These are phyloP conservation scores for Litchi chinensis DNA, from an alignment of 345 rosid genomes.

Conservation along the genomic window DNA sequence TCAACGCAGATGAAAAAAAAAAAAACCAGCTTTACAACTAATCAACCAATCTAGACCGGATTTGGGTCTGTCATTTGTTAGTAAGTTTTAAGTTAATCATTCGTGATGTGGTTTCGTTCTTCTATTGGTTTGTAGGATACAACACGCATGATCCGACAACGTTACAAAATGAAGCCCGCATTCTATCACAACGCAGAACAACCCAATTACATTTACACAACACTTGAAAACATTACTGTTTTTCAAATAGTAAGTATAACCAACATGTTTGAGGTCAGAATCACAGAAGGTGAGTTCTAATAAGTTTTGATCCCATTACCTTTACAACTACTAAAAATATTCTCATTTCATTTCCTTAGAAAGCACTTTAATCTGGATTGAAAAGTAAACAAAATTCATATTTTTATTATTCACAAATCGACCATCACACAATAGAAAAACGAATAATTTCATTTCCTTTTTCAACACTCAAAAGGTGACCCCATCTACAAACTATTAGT, in stretches of 20 bases:
- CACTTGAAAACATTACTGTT: no score
- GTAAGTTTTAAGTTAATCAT: no score
- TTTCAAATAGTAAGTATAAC: no score
- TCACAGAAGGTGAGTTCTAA: not conserved
- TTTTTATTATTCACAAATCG: not conserved
- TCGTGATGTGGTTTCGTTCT: not conserved
- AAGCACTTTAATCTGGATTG: conserved; percentile 1
- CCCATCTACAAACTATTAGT: not conserved
- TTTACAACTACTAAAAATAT: not conserved
- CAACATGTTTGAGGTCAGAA: no score
- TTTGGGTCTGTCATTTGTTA: no score
- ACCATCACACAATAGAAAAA: not conserved
- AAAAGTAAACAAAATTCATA: not conserved
- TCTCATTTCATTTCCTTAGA: not conserved
- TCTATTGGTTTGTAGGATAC: not conserved
- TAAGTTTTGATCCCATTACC: not conserved
- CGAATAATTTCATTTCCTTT: not conserved
- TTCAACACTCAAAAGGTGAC: not conserved
- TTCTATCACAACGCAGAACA: no score
- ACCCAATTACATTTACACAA: no score
- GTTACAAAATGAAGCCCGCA: no score
- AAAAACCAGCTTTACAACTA: no score
- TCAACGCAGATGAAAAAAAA: no score
- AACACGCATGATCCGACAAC: no score
- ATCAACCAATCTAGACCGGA: no score